Evolutionary conservation across 768 basidiomycete genomes (phyloP).

Genomic region (Phylloporus scabripes): DNA sequence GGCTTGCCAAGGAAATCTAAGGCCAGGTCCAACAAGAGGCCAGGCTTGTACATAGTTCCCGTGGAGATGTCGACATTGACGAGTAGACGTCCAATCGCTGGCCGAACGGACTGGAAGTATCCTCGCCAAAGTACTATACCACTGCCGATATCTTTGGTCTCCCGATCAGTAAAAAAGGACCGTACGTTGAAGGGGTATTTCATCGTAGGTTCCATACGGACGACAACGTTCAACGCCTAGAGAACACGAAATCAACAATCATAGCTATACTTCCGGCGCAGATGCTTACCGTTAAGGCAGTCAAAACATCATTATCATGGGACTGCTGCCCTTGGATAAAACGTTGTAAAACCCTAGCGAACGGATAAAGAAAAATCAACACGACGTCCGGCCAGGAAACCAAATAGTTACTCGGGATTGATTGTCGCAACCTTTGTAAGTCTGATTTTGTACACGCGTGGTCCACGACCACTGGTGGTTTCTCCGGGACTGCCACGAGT

Average conservation of each 20-base stretch:
- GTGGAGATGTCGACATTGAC: slow-evolving; percentile 78
- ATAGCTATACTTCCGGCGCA: not conserved
- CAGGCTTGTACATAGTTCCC: slow-evolving; percentile 68
- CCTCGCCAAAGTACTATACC: slow-evolving; percentile 75
- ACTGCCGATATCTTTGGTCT: slow-evolving; percentile 47
- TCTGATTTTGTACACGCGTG: slow-evolving; percentile 63
- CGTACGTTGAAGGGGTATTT: slow-evolving; percentile 67
- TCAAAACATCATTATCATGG: slow-evolving; percentile 61
- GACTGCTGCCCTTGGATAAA: slow-evolving; percentile 64
- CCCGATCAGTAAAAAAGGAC: slow-evolving; percentile 63
- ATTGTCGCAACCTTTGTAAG: slow-evolving; percentile 55
- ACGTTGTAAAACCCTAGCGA: slow-evolving; percentile 50
- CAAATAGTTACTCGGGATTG: slow-evolving; percentile 44
- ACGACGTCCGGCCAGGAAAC: slow-evolving; percentile 19
- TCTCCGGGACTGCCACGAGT: slow-evolving; percentile 29
- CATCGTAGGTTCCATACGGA: slow-evolving; percentile 68
- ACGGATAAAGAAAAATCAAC: slow-evolving; percentile 2
- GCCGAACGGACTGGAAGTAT: slow-evolving; percentile 75
- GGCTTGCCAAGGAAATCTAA: slow-evolving; percentile 45
- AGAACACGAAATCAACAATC: slow-evolving; percentile 1
- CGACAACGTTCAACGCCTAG: slow-evolving; percentile 68
- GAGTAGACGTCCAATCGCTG: slow-evolving; percentile 55
- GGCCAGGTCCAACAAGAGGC: slow-evolving; percentile 53
- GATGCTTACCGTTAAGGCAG: slow-evolving; percentile 53
- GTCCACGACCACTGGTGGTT: slow-evolving; percentile 35